Evolutionary conservation across 208 protist genomes (phyloP), one percentile per base, ranked within the genome.

Genomic region (Crithidia fasciculata): DNA sequence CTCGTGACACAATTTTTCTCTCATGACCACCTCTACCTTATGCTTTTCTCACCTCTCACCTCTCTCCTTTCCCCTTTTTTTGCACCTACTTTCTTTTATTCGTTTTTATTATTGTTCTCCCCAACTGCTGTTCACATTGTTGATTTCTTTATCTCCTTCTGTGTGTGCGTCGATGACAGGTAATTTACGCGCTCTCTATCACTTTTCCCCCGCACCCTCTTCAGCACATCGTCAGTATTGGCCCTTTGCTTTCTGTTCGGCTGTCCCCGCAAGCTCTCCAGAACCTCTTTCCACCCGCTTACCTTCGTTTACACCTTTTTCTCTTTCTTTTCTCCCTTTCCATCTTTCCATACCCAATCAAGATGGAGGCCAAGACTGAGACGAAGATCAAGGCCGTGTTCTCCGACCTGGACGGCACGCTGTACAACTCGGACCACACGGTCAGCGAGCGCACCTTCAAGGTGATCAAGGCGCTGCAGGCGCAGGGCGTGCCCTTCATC

Each of bases 351-450:
- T 18, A 28, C 28, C 28, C 28, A 28, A 28, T 28, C 28, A 28
- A 28, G 28, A 28, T 28, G 28, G 28, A 28, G 28, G 28, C 28
- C 28, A 28, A 28, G 28, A 28, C 28, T 28, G 28, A 28, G 28
- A 28, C 28, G 28, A 28, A 28, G 28, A 72, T 78, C 7, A 70
- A 72, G 52, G 72, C 72, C 45, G 65, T 78, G 39, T 78, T 78
- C 36, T 36, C 62, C 39, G 90, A 95, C 64, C 65, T 95, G 57
- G 90, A 95, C 56, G 90, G 90, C 37, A 95, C 90, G 0, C 71
- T 95, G 5, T 75, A 90, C 37, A 77, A 85, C 28, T 40, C 59
- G 10, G 8, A 83, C 19, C 82, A 88, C 72, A 36, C 53, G 0
- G 70, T 92, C 8, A 79, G 65, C 16, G 40, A 18, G 0, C 80